phyloP scores from a whole-genome alignment of 306 rosid species.

The Quercus dentata region DNA sequence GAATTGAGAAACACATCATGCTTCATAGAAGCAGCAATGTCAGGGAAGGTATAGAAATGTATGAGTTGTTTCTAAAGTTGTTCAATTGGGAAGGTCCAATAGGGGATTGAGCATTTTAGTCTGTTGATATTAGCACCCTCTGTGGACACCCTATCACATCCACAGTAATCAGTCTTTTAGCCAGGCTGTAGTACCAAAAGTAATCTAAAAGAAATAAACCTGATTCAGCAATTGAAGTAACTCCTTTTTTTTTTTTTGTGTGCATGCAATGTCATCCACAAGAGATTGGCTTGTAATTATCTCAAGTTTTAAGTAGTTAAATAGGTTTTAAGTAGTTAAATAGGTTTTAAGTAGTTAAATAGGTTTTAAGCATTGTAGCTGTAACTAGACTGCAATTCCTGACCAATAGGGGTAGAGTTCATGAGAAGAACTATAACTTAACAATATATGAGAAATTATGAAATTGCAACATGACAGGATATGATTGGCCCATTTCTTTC shows the following conservation, averaged over 20 bases:
- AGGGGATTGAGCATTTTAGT: no score
- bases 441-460: not conserved
- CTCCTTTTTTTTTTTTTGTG: not conserved
- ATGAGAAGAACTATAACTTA: not conserved
- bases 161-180: not conserved
- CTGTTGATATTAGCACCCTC: no score
- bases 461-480: not conserved
- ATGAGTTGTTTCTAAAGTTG: not conserved
- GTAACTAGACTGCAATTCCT: no score
- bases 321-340: not conserved
- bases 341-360: not conserved
- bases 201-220: not conserved
- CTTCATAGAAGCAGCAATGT: not conserved
- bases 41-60: not conserved
- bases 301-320: not conserved
- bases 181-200: not conserved
- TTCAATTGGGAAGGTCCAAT: not conserved
- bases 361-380: not conserved
- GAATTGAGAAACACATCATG: not conserved
- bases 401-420: not conserved
- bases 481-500: not conserved
- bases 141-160: not conserved
- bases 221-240: not conserved
- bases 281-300: not conserved
- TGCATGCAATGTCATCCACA: not conserved